phyloP scores from a whole-genome alignment of 1,284 basidiomycete genomes.

The Erythrobasidium hasegawianum region DNA sequence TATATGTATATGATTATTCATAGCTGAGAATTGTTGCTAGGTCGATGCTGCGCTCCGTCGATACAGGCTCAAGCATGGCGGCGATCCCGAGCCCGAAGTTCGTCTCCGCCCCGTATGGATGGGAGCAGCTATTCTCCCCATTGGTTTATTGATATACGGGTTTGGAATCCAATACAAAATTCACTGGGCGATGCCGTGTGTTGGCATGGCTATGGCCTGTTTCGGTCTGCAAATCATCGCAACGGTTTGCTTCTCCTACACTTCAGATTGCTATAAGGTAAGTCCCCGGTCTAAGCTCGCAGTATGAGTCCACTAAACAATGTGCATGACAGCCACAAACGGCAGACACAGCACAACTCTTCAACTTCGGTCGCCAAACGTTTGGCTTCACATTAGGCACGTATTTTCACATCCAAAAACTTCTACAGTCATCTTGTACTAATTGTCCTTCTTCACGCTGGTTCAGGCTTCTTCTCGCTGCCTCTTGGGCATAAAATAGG shows the following conservation, averaged over 20 bases:
- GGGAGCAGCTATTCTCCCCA: not conserved
- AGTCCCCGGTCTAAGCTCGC: not conserved
- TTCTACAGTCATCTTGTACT: too few relatives aligned
- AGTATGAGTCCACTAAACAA: not conserved
- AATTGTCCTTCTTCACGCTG: too few relatives aligned
- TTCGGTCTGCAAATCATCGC: not conserved
- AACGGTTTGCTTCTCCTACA: not conserved
- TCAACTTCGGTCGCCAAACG: conserved; percentile 1
- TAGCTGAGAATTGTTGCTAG: too few relatives aligned
- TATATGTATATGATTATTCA: too few relatives aligned
- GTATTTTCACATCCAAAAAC: too few relatives aligned
- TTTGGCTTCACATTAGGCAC: not conserved
- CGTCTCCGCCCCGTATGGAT: not conserved
- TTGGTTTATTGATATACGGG: not conserved
- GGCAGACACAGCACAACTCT: not conserved
- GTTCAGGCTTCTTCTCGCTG: not conserved
- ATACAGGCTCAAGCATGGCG: not conserved
- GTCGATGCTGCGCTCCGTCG: not conserved
- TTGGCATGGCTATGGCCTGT: not conserved
- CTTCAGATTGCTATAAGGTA: conserved; percentile 1
- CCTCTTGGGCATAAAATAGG: not conserved
- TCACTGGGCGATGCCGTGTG: not conserved
- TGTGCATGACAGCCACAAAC: not conserved
- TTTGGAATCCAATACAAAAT: not conserved
- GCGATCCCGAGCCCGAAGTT: not conserved